These are phyloP conservation scores for Keithomyces neogunnii DNA, from an alignment of 2,329 filamentous ascomycete species.

Conservation along the genomic window DNA sequence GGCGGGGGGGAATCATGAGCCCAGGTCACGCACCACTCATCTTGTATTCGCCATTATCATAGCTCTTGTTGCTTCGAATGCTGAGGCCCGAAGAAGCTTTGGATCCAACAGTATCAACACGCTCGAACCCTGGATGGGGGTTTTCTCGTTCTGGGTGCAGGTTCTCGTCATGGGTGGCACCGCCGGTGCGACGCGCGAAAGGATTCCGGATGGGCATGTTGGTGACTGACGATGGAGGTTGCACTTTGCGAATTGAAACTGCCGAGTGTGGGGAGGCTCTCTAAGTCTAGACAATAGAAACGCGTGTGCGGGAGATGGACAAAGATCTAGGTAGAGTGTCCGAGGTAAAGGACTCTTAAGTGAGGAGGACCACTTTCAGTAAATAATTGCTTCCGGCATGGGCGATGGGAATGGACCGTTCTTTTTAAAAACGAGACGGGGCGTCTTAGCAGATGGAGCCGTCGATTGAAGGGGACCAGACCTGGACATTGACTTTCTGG, in stretches of 20 bases:
- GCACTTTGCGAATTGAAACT: no score
- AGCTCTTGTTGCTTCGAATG: slow-evolving; percentile 50
- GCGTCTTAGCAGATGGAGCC: background rate
- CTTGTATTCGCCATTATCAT: slow-evolving; percentile 66
- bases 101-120: slow-evolving; percentile 54
- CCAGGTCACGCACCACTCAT: slow-evolving; percentile 57
- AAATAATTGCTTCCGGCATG: background rate
- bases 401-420: background rate
- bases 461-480: background rate
- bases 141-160: slow-evolving; percentile 30
- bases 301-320: no score
- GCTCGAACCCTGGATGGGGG: slow-evolving; percentile 41
- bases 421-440: no score
- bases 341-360: no score
- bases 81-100: slow-evolving; percentile 54
- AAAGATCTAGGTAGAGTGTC: no score
- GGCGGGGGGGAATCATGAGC: background rate
- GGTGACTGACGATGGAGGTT: background rate
- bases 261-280: no score
- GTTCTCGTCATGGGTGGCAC: slow-evolving; percentile 45
- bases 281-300: no score
- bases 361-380: no score
- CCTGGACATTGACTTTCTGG: background rate
- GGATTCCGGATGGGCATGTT: slow-evolving; percentile 67
- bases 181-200: slow-evolving; percentile 52